phyloP scores from a whole-genome alignment of 352 stramenopile genomes.

The Globisporangium alternatum region DNA sequence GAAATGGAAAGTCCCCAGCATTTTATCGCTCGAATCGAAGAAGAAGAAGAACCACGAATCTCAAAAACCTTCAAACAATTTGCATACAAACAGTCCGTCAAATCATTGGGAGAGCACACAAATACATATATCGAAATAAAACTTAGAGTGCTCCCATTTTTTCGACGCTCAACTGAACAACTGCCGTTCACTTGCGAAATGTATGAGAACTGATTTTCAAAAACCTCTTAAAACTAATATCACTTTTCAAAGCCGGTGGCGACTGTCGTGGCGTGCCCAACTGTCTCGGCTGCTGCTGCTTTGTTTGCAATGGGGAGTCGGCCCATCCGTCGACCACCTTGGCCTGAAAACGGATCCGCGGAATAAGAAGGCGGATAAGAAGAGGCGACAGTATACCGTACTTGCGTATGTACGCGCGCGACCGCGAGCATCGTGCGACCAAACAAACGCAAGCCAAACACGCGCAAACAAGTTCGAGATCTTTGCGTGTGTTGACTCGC shows the following conservation, averaged over 20 bases:
- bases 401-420: not conserved
- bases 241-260: not conserved
- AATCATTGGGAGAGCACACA: not conserved
- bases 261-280: constrained; percentile 4
- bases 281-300: constrained; percentile 10
- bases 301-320: not conserved
- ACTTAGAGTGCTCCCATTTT: not conserved
- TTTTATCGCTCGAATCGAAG: not conserved
- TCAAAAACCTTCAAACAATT: not conserved
- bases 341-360: not conserved
- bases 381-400: not conserved
- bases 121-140: not conserved
- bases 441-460: not conserved
- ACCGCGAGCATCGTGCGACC: not conserved
- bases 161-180: not conserved
- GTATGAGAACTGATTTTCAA: not conserved
- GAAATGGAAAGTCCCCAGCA: not conserved
- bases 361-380: constrained; percentile 14
- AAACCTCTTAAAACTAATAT: not conserved
- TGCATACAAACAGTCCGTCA: not conserved
- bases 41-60: not conserved
- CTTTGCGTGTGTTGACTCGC: not conserved
- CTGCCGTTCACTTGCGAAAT: not conserved
- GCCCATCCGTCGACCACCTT: constrained; percentile 2
- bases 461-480: not conserved